Evolutionary conservation across 805 yeast genomes (phyloP).

Genomic region (Ogataea degrootiae): DNA sequence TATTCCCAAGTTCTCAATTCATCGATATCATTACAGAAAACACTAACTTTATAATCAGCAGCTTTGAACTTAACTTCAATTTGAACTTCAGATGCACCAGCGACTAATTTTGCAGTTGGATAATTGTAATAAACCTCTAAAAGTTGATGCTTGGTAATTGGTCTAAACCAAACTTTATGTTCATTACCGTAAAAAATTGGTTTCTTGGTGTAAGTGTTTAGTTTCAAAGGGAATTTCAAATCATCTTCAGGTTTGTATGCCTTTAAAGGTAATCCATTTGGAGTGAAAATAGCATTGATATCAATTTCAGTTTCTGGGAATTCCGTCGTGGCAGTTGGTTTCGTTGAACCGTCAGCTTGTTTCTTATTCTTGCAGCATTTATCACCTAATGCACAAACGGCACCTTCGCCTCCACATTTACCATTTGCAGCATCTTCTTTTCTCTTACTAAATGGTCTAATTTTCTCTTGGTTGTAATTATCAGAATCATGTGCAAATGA

Average conservation of each 20-base stretch:
- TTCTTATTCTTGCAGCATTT: constrained; percentile 33
- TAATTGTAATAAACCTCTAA: constrained; percentile 29
- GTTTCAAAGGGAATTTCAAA: constrained; percentile 36
- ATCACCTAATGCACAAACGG: constrained; percentile 29
- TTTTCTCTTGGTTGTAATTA: constrained; percentile 23
- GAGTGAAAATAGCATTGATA: constrained; percentile 30
- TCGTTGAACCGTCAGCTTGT: constrained; percentile 1
- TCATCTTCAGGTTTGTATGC: constrained; percentile 36
- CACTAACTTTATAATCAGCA: constrained; percentile 35
- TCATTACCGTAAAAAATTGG: constrained; percentile 35
- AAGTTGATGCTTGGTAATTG: constrained; percentile 35
- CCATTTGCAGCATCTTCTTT: constrained; percentile 1
- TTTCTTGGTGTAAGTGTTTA: constrained; percentile 22
- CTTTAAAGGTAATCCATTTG: constrained; percentile 37
- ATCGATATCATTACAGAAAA: constrained; percentile 39
- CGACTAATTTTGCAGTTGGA: constrained; percentile 37
- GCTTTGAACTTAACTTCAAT: constrained; percentile 41
- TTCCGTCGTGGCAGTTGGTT: constrained; percentile 13
- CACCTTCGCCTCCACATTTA: constrained; percentile 5
- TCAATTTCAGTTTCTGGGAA: constrained; percentile 29
- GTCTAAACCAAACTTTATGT: constrained; percentile 41
- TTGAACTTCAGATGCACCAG: constrained; percentile 46
- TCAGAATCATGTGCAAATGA: constrained; percentile 36
- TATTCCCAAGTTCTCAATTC: constrained; percentile 35
- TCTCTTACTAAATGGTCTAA: constrained; percentile 15